phyloP scores from a whole-genome alignment of 148 eudicot species.

The Salicornia ramosissima region DNA sequence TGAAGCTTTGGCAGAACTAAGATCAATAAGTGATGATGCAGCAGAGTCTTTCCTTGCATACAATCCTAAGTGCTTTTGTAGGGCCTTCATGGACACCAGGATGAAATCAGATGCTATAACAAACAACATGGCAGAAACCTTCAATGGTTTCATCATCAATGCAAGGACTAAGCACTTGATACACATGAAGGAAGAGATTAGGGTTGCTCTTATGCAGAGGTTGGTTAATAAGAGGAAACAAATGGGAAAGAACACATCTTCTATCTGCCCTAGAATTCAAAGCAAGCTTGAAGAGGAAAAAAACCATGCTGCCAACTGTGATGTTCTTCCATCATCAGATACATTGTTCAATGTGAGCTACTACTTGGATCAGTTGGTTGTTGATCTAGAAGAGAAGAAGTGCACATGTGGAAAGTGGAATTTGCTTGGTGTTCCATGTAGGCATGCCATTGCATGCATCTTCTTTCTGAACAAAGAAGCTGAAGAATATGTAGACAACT shows the following conservation, averaged over 20 bases:
- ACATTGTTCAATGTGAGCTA: background rate
- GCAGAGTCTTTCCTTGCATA: background rate
- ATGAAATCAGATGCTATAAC: no score
- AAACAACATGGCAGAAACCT: no score
- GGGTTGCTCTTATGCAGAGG: no score
- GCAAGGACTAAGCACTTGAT: no score
- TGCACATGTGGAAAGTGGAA: background rate
- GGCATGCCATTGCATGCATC: no score
- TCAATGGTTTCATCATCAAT: no score
- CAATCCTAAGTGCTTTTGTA: background rate
- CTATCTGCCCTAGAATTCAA: background rate
- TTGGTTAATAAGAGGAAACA: background rate
- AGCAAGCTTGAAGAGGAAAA: background rate
- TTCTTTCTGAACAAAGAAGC: no score
- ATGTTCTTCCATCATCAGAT: no score
- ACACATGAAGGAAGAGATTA: no score
- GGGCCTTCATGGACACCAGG: background rate
- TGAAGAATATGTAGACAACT: no score
- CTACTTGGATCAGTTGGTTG: background rate
- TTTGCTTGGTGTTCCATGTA: no score
- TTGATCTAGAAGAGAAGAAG: background rate
- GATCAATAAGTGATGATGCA: background rate
- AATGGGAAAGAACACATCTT: background rate
- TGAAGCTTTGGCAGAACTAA: background rate
- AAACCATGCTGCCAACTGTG: background rate